Percentiles rank a stretch among this genome's conserved stretches.
Evolutionary conservation across 306 rosid species (phyloP).

Genomic region (Cyamopsis tetragonoloba): DNA sequence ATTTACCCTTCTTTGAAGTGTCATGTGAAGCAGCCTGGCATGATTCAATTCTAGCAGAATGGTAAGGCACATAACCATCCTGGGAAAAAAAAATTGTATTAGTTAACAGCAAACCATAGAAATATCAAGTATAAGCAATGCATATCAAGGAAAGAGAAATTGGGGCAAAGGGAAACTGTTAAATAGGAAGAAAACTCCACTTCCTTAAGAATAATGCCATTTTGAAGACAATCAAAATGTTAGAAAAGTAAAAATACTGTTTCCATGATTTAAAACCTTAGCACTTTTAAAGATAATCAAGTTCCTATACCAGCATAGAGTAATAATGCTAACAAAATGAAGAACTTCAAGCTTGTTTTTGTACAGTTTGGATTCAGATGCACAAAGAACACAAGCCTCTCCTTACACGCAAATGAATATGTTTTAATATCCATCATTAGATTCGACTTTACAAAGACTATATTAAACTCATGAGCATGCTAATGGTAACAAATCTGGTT

Average conservation of each 20-base stretch:
- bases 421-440: background rate
- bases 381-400: background rate
- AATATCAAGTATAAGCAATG: background rate
- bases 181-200: background rate
- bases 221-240: too few species aligned
- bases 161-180: background rate
- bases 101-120: slow-evolving; percentile 23
- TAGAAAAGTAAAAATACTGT: background rate
- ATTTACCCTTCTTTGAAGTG: slow-evolving; percentile 61
- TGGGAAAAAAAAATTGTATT: slow-evolving; percentile 30
- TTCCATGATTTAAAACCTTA: background rate
- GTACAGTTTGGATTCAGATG: background rate
- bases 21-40: slow-evolving; percentile 85
- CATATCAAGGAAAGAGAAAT: background rate
- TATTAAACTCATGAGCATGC: background rate
- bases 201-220: slow-evolving; percentile 3
- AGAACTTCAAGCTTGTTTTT: background rate
- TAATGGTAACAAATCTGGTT: slow-evolving; percentile 5
- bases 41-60: slow-evolving; percentile 88
- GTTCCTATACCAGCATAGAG: background rate
- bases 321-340: background rate
- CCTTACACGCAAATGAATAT: background rate
- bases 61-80: slow-evolving; percentile 97
- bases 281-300: background rate
- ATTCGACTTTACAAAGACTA: background rate